Conservation (phyloP, 108 stramenopile species). For the Chaetoceros muelleri region DNA sequence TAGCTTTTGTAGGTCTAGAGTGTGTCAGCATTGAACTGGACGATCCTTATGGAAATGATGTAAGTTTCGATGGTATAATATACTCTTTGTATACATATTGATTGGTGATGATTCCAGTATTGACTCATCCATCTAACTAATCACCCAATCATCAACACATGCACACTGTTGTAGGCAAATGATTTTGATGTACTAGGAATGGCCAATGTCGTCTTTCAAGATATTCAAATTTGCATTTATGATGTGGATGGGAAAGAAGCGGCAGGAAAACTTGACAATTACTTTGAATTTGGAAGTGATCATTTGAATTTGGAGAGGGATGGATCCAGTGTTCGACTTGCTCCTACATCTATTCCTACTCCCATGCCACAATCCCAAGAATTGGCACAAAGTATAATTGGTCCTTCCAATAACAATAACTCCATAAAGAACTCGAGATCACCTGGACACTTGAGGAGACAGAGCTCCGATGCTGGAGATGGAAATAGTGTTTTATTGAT, state of each 20-base stretch:
- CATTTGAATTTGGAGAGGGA: too few relatives aligned
- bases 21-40: slow-evolving; percentile 25
- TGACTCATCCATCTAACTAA: too few relatives aligned
- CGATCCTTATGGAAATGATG: slow-evolving; percentile 32
- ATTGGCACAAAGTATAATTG: background rate
- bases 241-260: slow-evolving; percentile 24
- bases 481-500: background rate
- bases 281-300: background rate
- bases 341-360: background rate
- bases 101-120: too few relatives aligned
- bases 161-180: too few relatives aligned
- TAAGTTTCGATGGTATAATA: too few relatives aligned
- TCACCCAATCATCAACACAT: too few relatives aligned
- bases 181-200: slow-evolving; percentile 21
- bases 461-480: background rate
- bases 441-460: background rate
- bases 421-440: too few relatives aligned
- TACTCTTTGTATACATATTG: too few relatives aligned
- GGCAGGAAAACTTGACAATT: slow-evolving; percentile 11
- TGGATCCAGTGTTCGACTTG: slow-evolving; percentile 24
- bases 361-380: background rate
- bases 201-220: slow-evolving; percentile 20
- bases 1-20: slow-evolving; percentile 29
- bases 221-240: slow-evolving; percentile 21
- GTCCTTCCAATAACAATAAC: too few relatives aligned